Evolutionary conservation across 495 filamentous ascomycete genomes (phyloP).

Genomic region (Pyrenula massariospora): DNA sequence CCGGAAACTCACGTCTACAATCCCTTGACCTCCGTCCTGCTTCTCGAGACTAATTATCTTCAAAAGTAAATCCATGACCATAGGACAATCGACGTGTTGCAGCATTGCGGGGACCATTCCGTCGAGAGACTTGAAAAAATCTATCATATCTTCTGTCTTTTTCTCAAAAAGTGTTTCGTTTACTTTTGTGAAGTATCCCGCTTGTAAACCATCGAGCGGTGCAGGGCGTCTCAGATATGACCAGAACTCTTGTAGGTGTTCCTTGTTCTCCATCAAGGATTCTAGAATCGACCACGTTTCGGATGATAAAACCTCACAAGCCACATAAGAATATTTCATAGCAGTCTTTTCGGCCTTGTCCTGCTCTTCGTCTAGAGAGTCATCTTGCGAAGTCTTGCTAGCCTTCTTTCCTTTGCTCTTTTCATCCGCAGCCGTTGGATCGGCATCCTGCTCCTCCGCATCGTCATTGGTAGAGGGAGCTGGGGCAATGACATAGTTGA

Average conservation of each 20-base stretch:
- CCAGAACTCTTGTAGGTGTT: constrained; percentile 77
- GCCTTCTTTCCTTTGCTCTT: constrained; percentile 27
- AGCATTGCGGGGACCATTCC: constrained; percentile 74
- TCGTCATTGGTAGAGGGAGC: constrained; percentile 53
- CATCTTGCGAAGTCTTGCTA: constrained; percentile 33
- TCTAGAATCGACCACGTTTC: constrained; percentile 96
- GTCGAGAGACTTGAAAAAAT: constrained; percentile 71
- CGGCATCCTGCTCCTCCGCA: constrained; percentile 43
- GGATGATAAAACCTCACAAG: constrained; percentile 86
- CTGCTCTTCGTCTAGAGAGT: constrained; percentile 44
- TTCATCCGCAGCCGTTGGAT: constrained; percentile 21
- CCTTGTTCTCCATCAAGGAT: constrained; percentile 73
- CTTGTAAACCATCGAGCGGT: constrained; percentile 82
- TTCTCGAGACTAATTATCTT: constrained; percentile 98
- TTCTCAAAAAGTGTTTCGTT: constrained; percentile 93
- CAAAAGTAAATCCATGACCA: constrained; percentile 96
- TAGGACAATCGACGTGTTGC: constrained; percentile 91
- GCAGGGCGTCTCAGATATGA: constrained; percentile 67
- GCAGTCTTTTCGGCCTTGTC: constrained; percentile 77
- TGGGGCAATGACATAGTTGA: constrained; percentile 84
- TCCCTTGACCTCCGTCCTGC: constrained; percentile 78
- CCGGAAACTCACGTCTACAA: constrained; percentile 81
- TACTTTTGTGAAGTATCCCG: constrained; percentile 97
- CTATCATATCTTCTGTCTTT: constrained; percentile 94
- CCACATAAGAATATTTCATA: constrained; percentile 80